These are phyloP conservation scores for Eimeria brunetti DNA, from an alignment of 169 alveolate genomes.

Conservation along the genomic window DNA sequence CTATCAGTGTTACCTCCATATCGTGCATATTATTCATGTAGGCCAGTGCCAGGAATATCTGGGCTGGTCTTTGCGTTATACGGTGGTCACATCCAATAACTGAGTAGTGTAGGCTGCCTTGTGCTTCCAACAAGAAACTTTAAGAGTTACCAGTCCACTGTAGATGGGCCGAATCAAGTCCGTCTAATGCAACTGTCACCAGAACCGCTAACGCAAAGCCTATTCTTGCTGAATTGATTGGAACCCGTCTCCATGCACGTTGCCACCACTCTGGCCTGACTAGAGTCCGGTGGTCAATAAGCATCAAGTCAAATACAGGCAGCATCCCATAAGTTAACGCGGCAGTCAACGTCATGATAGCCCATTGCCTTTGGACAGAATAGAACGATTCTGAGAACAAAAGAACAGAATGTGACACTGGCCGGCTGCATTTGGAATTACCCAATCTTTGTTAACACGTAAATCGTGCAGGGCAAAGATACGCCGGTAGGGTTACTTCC, in stretches of 20 bases:
- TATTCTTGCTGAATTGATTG: conserved; percentile 22
- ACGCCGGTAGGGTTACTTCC: not conserved
- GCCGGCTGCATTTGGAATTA: not conserved
- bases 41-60: not conserved
- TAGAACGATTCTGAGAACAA: conserved; percentile 33
- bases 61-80: not conserved
- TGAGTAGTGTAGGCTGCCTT: not conserved
- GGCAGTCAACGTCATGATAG: conserved; percentile 32
- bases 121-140: not conserved
- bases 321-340: conserved; percentile 52
- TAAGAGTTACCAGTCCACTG: conserved; percentile 64
- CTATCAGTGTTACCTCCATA: not conserved
- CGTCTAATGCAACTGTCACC: conserved; percentile 34
- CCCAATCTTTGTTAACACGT: not conserved
- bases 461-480: not conserved
- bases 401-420: not conserved
- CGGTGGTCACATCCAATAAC: not conserved
- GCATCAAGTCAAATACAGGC: conserved; percentile 73
- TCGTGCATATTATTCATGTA: not conserved
- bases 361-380: conserved; percentile 54
- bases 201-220: conserved; percentile 10
- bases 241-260: conserved; percentile 25
- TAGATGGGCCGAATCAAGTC: conserved; percentile 49
- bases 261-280: conserved; percentile 59
- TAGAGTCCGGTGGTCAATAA: conserved; percentile 56